Evolutionary conservation across 768 basidiomycete species (phyloP), one percentile per base, ranked within the genome.

Genomic region (Russula abietina): DNA sequence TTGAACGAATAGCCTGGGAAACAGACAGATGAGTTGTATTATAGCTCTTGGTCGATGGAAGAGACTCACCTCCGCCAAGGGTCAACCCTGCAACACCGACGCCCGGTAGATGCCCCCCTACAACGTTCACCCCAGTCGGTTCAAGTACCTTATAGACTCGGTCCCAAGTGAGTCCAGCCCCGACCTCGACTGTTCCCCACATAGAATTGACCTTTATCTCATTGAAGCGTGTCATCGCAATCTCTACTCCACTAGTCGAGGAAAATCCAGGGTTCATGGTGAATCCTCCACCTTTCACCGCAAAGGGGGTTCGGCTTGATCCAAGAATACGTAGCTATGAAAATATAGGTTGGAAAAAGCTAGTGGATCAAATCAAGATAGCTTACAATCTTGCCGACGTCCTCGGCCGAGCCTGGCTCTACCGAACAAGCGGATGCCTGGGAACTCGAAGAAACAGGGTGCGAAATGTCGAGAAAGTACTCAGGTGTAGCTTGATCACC

Each of bases 371-470:
- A 54, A 24, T 69, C n/a, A 24, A n/a, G 22, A 33, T 11, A 14
- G 14, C 66, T 4, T 45, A 67, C 66, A 7, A 67, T 65, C 39
- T 33, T 41, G 30, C 65, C 59, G 24, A 68, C 58, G 33, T 68
- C 67, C 24, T 54, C 61, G 4, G 65, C 59, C 2, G 57, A 62
- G 7, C 65, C 65, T 3, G 67, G 67, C 46, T 68, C 67, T 7
- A 68, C 67, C 2, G 65, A 66, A 51, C 67, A 68, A 1, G 46
- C 24, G 24, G 65, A 58, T 6, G 19, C 26, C 48, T 66, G n/a
- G 9, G 50, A 46, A 22, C 61, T 67, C 3, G 66, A 62, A 11
- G 17, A 17, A 0, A 65, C 54, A 17, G 45, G 5, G 16, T 46
- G 55, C 3, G 28, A 22, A 22, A 53, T 61, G 32, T 68, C 67